These are phyloP conservation scores for Sugiyamaella sp. DNA, from an alignment of 1,139 yeast species.

Conservation along the genomic window DNA sequence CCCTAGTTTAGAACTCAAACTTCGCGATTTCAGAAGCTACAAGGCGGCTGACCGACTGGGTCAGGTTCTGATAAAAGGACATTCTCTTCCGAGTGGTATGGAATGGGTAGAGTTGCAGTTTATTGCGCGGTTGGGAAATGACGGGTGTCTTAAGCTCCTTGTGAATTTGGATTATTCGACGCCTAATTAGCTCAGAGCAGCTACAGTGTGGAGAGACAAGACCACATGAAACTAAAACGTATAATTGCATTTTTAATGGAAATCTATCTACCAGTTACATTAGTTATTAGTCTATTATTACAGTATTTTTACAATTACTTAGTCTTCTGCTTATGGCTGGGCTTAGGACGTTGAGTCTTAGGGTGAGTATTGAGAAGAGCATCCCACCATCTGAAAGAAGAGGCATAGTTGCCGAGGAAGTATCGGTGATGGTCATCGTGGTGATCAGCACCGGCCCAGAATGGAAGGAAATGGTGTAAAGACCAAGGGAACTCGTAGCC, in stretches of 20 bases:
- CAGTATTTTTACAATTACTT: conserved; percentile 2
- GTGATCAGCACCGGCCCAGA: conserved; percentile 99
- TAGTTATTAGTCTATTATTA: conserved; percentile 6
- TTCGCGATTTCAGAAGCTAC: conserved; percentile 29
- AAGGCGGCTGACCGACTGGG: conserved; percentile 33
- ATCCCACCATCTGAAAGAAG: conserved; percentile 96
- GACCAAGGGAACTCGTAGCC: conserved; percentile 99
- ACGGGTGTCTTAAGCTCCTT: conserved; percentile 45
- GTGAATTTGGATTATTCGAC: conserved; percentile 12
- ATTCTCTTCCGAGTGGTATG: conserved; percentile 28
- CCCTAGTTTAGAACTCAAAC: conserved; percentile 40
- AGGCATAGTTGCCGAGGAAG: conserved; percentile 90
- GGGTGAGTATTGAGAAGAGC: conserved; percentile 63
- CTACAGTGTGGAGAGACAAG: background rate
- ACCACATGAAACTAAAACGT: no score
- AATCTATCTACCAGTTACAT: no score
- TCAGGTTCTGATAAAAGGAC: conserved; percentile 36
- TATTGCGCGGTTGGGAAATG: conserved; percentile 36
- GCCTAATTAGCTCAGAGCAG: background rate
- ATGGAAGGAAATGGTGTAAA: conserved; percentile 82
- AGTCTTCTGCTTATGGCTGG: conserved; percentile 14
- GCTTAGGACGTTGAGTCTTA: conserved; percentile 31
- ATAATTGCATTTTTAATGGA: no score
- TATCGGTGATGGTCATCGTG: conserved; percentile 96
- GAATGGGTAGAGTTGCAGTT: conserved; percentile 38